Base-by-base conservation (phyloP, 225 moss, liverwort and hornwort species). In the Ulota crispa region DNA sequence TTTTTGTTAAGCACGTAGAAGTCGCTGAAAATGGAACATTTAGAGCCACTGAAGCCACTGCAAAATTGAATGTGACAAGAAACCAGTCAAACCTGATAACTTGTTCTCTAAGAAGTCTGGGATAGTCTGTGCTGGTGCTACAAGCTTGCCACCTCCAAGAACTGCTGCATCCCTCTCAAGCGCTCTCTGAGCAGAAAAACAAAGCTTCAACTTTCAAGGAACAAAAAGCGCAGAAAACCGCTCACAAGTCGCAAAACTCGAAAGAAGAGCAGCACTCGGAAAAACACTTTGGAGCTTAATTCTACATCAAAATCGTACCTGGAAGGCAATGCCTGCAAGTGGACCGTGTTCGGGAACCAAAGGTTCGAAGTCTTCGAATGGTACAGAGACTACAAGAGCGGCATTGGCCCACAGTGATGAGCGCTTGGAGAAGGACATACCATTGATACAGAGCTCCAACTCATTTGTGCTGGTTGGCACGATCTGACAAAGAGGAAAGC, bases 381-480 rank as follows among this genome's bases (percentile, higher is more conserved):
- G 90, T 55, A 99, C 94, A 50, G 99, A 86, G 68, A 96, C 99
- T 39, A 99, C 99, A 64, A 99, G 86, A 15, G 99, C 99, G 61
- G 99, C 96, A 76, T 99, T 99, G 2, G 94, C 99, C 99, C 99
- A 99, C 82, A 80, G 89, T 68, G 99, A 99, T 27, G 94, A 83
- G 34, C 99, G 93, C 78, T 89, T 94, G 9, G 96, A 99, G 86
- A 99, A 99, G 19, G 99, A 99, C 99, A 99, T 99, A 45, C 99
- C 99, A 70, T 99, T 96, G 75, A 99, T 91, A 76, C 96, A 99
- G 26, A 99, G 80, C 83, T 99, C 99, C 23, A 88, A 86, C 56
- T 93, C 85, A 76, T 83, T 87, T 56, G 99, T 99, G 90, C 99
- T 96, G 47, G 99, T 99, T 31, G 91, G 92, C 53, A 99, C 99